Conservation (phyloP, 305 asterid species). For the Rubia balearica region DNA sequence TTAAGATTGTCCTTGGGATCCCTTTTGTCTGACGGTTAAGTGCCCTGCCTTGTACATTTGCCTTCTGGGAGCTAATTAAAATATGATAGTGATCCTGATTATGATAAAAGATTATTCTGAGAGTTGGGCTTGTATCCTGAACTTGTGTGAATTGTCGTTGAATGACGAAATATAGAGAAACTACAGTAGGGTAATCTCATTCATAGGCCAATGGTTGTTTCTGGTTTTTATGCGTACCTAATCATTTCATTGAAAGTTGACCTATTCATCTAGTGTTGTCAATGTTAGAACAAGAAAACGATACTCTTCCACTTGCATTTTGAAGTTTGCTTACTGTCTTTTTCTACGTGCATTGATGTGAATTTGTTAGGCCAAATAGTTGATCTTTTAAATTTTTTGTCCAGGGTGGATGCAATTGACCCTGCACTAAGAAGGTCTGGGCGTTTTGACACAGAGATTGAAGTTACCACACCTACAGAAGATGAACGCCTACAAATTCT, state of each 20-base stretch:
- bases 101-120: not conserved
- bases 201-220: not conserved
- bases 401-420: conserved; percentile 79
- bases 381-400: conserved; percentile 16
- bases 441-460: conserved; percentile 92
- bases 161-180: not conserved
- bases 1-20: not conserved
- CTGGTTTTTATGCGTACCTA: not conserved
- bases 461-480: conserved; percentile 84
- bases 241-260: not conserved
- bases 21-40: not conserved
- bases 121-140: not conserved
- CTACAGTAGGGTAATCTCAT: not conserved
- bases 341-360: not conserved
- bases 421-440: conserved; percentile 93
- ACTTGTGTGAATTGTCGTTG: not conserved
- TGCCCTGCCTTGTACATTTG: not conserved
- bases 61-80: no score
- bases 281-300: not conserved
- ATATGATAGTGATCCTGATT: not conserved
- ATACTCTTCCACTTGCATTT: conserved; percentile 1
- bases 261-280: not conserved
- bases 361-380: not conserved
- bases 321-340: not conserved
- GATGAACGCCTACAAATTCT: conserved; percentile 73